phyloP scores from a whole-genome alignment of 1,139 yeast species.

The Scheffersomyces quercinus region DNA sequence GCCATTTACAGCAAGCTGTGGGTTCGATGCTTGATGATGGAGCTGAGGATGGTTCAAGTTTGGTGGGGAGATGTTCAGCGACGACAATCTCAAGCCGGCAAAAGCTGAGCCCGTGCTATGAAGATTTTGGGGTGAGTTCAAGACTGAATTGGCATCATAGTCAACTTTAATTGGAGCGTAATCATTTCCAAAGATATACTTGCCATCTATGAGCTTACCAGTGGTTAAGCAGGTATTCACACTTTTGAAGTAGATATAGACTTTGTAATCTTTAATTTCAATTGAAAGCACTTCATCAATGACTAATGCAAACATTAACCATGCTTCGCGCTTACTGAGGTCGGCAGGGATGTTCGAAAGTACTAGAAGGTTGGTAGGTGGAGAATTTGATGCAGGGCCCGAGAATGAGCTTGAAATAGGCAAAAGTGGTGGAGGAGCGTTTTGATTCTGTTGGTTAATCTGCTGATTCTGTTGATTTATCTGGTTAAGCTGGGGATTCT shows the following conservation, averaged over 20 bases:
- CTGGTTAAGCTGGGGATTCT: constrained; percentile 3
- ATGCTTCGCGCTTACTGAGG: constrained; percentile 72
- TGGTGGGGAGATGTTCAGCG: constrained; percentile 32
- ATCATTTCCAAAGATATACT: constrained; percentile 61
- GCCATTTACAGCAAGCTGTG: not conserved
- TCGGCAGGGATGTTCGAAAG: constrained; percentile 71
- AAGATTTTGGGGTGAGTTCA: constrained; percentile 9
- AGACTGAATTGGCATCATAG: constrained; percentile 33
- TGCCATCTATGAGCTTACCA: constrained; percentile 67
- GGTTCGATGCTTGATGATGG: constrained; percentile 11
- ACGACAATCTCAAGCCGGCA: constrained; percentile 29
- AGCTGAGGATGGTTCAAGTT: constrained; percentile 18
- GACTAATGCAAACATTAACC: constrained; percentile 77
- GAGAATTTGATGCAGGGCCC: not conserved
- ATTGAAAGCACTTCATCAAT: constrained; percentile 62
- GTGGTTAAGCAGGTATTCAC: constrained; percentile 68
- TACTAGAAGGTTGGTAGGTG: constrained; percentile 26
- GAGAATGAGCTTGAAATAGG: constrained; percentile 1
- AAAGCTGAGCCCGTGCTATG: constrained; percentile 18
- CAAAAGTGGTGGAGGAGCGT: constrained; percentile 7
- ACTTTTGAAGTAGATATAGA: constrained; percentile 67
- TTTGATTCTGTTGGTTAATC: not conserved
- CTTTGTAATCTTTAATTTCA: constrained; percentile 54
- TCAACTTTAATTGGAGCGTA: constrained; percentile 57
- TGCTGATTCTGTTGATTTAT: constrained; percentile 3